Evolutionary conservation across 164 flowering plant genomes (phyloP).

Genomic region (Pachysandra terminalis): DNA sequence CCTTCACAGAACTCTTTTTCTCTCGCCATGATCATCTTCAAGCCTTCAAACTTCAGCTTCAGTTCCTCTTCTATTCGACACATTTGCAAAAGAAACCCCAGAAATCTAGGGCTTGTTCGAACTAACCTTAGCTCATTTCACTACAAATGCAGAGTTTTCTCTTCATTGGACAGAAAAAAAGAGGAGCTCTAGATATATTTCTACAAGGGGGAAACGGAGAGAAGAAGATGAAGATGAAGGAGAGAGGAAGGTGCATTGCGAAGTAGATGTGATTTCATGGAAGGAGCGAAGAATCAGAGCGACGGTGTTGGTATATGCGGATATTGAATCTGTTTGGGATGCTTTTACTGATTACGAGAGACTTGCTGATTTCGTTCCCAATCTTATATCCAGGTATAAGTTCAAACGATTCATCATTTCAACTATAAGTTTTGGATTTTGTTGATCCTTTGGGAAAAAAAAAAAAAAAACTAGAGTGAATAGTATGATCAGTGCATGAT

Average conservation of each 20-base stretch:
- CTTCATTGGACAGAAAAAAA: conserved; percentile 7
- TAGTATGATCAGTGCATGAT: too few relatives aligned
- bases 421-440: background rate
- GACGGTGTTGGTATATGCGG: conserved; percentile 54
- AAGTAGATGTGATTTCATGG: conserved; percentile 93
- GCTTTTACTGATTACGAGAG: conserved; percentile 89
- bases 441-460: background rate
- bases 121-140: background rate
- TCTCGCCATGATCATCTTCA: conserved; percentile 25
- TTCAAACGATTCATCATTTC: background rate
- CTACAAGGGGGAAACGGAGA: background rate
- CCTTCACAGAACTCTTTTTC: background rate
- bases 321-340: conserved; percentile 73
- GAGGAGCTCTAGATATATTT: conserved; percentile 4
- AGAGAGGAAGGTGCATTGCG: conserved; percentile 53
- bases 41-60: conserved; percentile 16
- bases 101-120: background rate
- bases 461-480: too few relatives aligned
- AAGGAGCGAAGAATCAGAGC: conserved; percentile 76
- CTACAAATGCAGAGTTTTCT: conserved; percentile 3
- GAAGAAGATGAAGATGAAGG: conserved; percentile 25
- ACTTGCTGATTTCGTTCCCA: conserved; percentile 92
- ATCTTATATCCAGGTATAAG: conserved; percentile 71
- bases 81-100: conserved; percentile 10
- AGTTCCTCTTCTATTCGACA: conserved; percentile 7